phyloP scores from a whole-genome alignment of 2,329 filamentous ascomycete species.

The Ophiostoma sp. region DNA sequence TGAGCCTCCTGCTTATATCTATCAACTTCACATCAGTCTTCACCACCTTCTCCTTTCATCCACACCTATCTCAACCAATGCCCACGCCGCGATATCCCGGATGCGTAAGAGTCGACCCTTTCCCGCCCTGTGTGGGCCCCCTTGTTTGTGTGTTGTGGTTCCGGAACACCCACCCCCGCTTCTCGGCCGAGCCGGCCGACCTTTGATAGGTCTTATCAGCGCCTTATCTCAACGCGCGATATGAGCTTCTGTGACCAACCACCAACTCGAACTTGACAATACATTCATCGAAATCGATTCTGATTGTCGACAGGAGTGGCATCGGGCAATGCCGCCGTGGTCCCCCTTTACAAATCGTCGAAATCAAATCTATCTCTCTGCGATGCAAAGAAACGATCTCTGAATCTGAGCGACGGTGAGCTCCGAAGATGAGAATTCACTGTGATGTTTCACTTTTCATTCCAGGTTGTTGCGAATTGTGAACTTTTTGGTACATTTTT shows the following conservation, averaged over 20 bases:
- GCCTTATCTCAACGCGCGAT: neutral
- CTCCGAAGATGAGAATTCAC: no score
- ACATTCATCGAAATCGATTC: neutral
- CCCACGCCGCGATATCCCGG: neutral
- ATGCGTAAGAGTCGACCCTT: neutral
- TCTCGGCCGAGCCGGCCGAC: slow-evolving; percentile 8
- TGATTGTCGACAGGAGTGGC: neutral
- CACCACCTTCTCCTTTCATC: neutral
- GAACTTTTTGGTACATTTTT: no score
- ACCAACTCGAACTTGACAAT: neutral
- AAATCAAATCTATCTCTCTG: neutral
- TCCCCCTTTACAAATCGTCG: neutral
- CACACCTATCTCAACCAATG: neutral
- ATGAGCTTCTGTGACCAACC: neutral
- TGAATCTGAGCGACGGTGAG: no score
- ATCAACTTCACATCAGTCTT: neutral
- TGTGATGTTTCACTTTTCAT: no score
- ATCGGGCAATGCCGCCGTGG: neutral
- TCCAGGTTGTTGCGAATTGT: no score
- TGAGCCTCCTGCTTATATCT: neutral
- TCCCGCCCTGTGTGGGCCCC: neutral
- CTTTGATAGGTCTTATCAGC: neutral
- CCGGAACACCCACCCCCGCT: neutral
- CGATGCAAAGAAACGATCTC: no score
- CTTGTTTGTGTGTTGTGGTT: neutral